A percentile compares a stretch with the other conserved stretches of the same genome.
phyloP scores from a whole-genome alignment of 2,329 filamentous ascomycete species.

The Aureobasidium sp. region DNA sequence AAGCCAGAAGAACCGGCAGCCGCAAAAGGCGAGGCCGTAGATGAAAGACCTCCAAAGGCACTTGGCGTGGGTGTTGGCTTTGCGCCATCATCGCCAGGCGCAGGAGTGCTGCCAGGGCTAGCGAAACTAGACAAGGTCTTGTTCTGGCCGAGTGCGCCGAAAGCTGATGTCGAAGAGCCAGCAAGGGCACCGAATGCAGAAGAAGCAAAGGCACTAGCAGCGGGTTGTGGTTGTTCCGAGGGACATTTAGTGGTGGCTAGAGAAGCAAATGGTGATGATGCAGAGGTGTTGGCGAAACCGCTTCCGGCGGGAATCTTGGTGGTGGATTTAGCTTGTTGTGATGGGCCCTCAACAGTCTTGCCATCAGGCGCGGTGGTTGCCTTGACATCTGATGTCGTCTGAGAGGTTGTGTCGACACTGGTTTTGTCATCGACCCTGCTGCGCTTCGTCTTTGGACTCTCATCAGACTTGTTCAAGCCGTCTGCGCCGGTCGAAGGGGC shows the following conservation, averaged over 20 bases:
- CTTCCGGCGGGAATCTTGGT: slow-evolving; percentile 31
- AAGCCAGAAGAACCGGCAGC: slow-evolving; percentile 22
- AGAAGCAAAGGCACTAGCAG: slow-evolving; percentile 43
- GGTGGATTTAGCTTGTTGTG: slow-evolving; percentile 13
- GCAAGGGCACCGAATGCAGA: slow-evolving; percentile 41
- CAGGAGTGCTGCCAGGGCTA: slow-evolving; percentile 15
- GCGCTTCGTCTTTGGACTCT: slow-evolving; percentile 45
- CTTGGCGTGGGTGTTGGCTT: slow-evolving; percentile 19
- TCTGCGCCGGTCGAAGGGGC: slow-evolving; percentile 14
- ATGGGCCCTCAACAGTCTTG: slow-evolving; percentile 23
- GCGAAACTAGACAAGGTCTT: slow-evolving; percentile 27
- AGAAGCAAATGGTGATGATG: slow-evolving; percentile 43
- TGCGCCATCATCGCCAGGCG: slow-evolving; percentile 12
- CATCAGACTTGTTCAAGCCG: slow-evolving; percentile 22
- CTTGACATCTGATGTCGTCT: slow-evolving; percentile 15
- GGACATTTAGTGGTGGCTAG: slow-evolving; percentile 33
- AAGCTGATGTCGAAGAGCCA: slow-evolving; percentile 31
- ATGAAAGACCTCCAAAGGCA: slow-evolving; percentile 33
- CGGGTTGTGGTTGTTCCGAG: slow-evolving; percentile 30
- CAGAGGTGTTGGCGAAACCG: slow-evolving; percentile 40
- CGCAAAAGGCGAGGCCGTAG: slow-evolving; percentile 30
- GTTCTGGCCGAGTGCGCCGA: slow-evolving; percentile 28
- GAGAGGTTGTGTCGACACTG: not conserved
- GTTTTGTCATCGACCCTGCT: slow-evolving; percentile 30
- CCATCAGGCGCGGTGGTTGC: slow-evolving; percentile 16